phyloP scores from a whole-genome alignment of 2,329 filamentous ascomycete species.

The Ophiostoma sp. region DNA sequence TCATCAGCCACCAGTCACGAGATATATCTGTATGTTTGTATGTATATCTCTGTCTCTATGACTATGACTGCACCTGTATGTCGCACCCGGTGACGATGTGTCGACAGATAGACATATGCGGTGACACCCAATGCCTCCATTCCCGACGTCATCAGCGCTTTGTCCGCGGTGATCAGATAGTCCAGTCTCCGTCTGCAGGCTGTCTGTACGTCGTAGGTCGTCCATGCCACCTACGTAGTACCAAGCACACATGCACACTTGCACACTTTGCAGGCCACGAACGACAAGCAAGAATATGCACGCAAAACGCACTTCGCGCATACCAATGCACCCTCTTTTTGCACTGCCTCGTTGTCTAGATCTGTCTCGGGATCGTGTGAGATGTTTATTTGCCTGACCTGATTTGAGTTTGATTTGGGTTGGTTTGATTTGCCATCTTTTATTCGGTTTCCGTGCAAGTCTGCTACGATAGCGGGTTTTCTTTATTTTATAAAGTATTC shows the following conservation, averaged over 20 bases:
- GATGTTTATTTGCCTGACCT: background rate
- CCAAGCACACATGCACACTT: background rate
- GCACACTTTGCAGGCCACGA: background rate
- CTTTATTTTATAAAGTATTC: background rate
- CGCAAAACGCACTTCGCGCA: background rate
- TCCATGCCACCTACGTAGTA: background rate
- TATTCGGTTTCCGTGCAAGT: too few relatives aligned
- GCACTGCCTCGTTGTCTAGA: background rate
- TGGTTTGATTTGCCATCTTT: background rate
- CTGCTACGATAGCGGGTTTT: too few relatives aligned
- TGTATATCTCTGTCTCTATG: too few relatives aligned
- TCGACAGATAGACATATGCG: background rate
- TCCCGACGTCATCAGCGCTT: conserved; percentile 6
- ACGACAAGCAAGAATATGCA: background rate
- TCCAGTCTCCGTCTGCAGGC: background rate
- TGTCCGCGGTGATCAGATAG: conserved; percentile 5
- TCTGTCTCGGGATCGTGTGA: background rate
- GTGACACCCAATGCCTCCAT: background rate
- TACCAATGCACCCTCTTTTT: background rate
- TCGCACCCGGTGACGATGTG: too few relatives aligned
- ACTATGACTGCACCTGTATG: too few relatives aligned
- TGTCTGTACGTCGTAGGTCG: background rate
- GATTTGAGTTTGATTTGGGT: background rate
- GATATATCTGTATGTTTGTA: too few relatives aligned
- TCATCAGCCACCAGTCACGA: background rate